Evolutionary conservation across 371 early-diverging fungal genomes (phyloP).

Genomic region (Mucor sp.): DNA sequence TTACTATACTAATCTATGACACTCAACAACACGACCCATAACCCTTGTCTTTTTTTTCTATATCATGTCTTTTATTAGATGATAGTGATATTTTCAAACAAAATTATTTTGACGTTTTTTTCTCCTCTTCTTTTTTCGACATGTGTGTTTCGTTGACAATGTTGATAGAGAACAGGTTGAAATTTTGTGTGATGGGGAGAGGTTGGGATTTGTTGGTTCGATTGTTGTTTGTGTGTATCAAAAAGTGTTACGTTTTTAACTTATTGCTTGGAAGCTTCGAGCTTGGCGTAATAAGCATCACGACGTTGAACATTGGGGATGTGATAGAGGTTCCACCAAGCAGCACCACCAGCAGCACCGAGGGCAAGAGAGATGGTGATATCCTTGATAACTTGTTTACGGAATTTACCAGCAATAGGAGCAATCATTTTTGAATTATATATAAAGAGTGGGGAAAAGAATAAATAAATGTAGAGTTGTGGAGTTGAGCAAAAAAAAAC

Average conservation of each 20-base stretch:
- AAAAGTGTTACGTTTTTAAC: background rate
- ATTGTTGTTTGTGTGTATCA: background rate
- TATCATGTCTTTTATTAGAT: background rate
- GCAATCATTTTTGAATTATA: slow-evolving; percentile 34
- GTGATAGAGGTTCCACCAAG: slow-evolving; percentile 51
- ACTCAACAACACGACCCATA: no score
- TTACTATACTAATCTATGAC: no score
- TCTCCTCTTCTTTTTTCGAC: background rate
- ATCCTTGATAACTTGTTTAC: slow-evolving; percentile 44
- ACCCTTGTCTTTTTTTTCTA: background rate
- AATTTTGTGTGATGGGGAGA: background rate
- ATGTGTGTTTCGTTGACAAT: background rate
- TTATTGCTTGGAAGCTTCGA: slow-evolving; percentile 53
- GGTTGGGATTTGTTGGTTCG: slow-evolving; percentile 4
- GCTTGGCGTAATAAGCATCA: slow-evolving; percentile 54
- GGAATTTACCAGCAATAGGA: slow-evolving; percentile 58
- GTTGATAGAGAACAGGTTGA: background rate
- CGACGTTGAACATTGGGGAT: slow-evolving; percentile 38
- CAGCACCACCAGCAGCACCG: slow-evolving; percentile 47
- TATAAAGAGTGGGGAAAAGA: slow-evolving; percentile 3
- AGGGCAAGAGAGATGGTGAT: slow-evolving; percentile 39
- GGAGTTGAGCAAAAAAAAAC: background rate
- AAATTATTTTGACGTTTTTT: background rate
- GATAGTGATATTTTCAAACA: background rate
- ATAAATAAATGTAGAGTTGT: slow-evolving; percentile 2